phyloP scores from a whole-genome alignment of 1,284 basidiomycete species.

The Melampsora americana region DNA sequence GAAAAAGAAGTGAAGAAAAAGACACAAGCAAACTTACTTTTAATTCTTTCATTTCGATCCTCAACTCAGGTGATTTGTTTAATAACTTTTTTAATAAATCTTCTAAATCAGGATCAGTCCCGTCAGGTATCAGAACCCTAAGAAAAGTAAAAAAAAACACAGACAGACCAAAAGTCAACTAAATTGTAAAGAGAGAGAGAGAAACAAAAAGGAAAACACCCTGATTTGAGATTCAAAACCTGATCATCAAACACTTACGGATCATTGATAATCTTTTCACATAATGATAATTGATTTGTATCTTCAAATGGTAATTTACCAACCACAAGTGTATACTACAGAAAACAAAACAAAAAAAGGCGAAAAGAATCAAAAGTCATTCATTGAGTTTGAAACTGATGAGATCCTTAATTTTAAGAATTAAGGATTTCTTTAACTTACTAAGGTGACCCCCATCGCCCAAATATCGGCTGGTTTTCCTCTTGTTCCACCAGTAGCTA shows the following conservation, averaged over 20 bases:
- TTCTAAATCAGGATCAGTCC: background rate
- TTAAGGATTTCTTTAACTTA: background rate
- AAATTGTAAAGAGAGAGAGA: background rate
- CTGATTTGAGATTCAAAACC: too few relatives aligned
- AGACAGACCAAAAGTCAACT: background rate
- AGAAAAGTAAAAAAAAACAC: background rate
- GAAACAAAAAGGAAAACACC: background rate
- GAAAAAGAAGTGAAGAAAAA: background rate
- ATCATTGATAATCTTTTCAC: constrained; percentile 24
- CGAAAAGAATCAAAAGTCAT: too few relatives aligned
- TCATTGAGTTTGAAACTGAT: too few relatives aligned
- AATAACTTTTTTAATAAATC: background rate
- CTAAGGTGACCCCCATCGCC: constrained; percentile 31
- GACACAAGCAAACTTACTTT: background rate
- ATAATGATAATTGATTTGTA: constrained; percentile 4
- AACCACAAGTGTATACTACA: constrained; percentile 12
- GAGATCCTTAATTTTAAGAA: background rate
- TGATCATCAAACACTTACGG: constrained; percentile 9
- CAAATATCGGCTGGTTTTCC: constrained; percentile 25
- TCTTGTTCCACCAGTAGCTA: background rate
- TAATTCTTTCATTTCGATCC: background rate
- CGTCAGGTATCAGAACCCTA: background rate
- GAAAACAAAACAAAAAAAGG: background rate
- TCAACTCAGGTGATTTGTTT: background rate
- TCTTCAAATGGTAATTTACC: constrained; percentile 18